Conservation (phyloP, 116 monocot species). For the Phalaenopsis hybrid region DNA sequence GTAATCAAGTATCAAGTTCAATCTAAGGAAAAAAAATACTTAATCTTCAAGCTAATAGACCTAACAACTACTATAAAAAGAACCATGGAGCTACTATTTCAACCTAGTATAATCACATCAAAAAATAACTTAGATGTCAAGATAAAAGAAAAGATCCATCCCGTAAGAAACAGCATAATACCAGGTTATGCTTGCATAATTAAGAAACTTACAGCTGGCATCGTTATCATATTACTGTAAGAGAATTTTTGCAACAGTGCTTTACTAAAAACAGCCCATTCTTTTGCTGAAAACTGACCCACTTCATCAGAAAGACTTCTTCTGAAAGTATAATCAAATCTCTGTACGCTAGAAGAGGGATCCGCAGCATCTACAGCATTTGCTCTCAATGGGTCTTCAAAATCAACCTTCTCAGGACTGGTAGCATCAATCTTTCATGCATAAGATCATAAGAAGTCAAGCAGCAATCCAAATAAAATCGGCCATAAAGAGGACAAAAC, state of each 20-base stretch:
- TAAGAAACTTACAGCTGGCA: constrained; percentile 17
- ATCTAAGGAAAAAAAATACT: not conserved
- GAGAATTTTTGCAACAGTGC: constrained; percentile 20
- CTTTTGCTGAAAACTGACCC: constrained; percentile 15
- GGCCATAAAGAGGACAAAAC: not conserved
- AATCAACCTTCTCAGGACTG: constrained; percentile 14
- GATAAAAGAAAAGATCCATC: not conserved
- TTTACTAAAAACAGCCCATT: constrained; percentile 21
- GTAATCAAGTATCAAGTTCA: not conserved
- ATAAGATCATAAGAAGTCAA: not conserved
- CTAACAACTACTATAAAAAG: not conserved
- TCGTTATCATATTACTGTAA: constrained; percentile 15
- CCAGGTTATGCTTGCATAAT: not conserved
- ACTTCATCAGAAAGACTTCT: constrained; percentile 13
- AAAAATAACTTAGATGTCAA: not conserved
- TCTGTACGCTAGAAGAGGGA: not conserved
- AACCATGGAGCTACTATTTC: not conserved
- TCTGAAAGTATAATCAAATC: not conserved
- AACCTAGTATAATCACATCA: not conserved
- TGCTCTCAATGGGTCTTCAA: constrained; percentile 20
- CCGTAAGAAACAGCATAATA: not conserved
- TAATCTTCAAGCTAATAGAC: not conserved
- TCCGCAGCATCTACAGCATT: constrained; percentile 6
- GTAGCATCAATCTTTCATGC: constrained; percentile 6
- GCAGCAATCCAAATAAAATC: not conserved